phyloP scores from a whole-genome alignment of 345 rosid species.

The Rubroshorea leprosula region DNA sequence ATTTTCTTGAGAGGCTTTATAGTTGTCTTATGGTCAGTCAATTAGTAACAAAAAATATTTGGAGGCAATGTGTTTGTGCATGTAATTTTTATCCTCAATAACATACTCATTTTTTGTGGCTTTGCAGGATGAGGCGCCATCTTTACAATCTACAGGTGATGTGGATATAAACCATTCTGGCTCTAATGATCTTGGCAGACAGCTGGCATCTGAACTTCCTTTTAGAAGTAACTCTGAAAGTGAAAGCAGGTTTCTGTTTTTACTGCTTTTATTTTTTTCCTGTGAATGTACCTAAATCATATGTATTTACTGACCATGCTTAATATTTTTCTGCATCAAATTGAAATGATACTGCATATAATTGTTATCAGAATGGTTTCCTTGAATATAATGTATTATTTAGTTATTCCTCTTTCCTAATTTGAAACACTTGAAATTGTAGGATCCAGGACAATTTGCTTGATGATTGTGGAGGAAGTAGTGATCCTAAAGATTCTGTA shows the following conservation, averaged over 20 bases:
- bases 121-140: constrained; percentile 51
- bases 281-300: constrained; percentile 8
- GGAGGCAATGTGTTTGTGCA: no score
- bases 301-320: neutral
- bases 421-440: constrained; percentile 9
- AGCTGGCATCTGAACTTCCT: constrained; percentile 36
- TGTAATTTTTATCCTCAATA: neutral
- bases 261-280: constrained; percentile 7
- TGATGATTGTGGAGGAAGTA: constrained; percentile 28
- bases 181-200: constrained; percentile 35
- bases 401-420: neutral
- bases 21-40: no score
- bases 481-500: constrained; percentile 20
- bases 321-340: neutral
- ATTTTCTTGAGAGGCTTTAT: no score
- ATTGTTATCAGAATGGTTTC: constrained; percentile 4
- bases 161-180: constrained; percentile 30
- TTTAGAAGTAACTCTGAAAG: constrained; percentile 27
- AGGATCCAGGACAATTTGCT: constrained; percentile 38
- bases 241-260: constrained; percentile 46
- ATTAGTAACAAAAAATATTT: no score
- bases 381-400: neutral
- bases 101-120: neutral
- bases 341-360: constrained; percentile 8
- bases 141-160: constrained; percentile 31